A percentile compares a stretch with the other conserved stretches of the same genome.
phyloP scores from a whole-genome alignment of 164 flowering plant species.

The Vitis labrusca region DNA sequence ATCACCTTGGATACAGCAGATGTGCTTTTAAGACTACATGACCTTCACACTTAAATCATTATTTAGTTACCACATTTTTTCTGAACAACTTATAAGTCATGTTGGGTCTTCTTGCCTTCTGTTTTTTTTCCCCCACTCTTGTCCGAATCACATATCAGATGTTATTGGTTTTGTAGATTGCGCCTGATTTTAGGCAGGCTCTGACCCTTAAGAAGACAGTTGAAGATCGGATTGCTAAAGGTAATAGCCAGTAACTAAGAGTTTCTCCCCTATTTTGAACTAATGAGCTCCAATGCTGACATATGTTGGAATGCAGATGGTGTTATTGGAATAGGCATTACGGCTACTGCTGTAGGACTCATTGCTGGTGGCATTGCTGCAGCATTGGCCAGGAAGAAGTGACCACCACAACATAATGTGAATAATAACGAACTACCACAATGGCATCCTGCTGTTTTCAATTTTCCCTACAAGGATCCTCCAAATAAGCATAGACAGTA shows the following conservation, averaged over 20 bases:
- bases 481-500: not conserved
- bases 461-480: not conserved
- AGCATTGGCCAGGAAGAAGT: slow-evolving; percentile 66
- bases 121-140: too few species aligned
- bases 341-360: slow-evolving; percentile 86
- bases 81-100: too few species aligned
- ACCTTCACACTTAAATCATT: too few species aligned
- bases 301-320: slow-evolving; percentile 62
- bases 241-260: slow-evolving; percentile 23
- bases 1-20: too few species aligned
- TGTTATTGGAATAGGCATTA: slow-evolving; percentile 90
- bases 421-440: not conserved
- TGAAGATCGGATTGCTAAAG: slow-evolving; percentile 81
- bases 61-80: too few species aligned
- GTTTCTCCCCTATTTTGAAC: not conserved
- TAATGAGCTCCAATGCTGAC: too few species aligned
- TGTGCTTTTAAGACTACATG: too few species aligned
- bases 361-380: slow-evolving; percentile 59
- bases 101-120: too few species aligned
- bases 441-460: not conserved
- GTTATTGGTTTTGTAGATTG: slow-evolving; percentile 48
- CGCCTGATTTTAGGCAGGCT: slow-evolving; percentile 94
- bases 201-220: slow-evolving; percentile 68
- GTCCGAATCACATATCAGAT: not conserved
- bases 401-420: slow-evolving; percentile 14